Evolutionary conservation across 2,329 filamentous ascomycete genomes (phyloP), one percentile per base, ranked within the genome.

Genomic region (Botrytis hyacinthi): DNA sequence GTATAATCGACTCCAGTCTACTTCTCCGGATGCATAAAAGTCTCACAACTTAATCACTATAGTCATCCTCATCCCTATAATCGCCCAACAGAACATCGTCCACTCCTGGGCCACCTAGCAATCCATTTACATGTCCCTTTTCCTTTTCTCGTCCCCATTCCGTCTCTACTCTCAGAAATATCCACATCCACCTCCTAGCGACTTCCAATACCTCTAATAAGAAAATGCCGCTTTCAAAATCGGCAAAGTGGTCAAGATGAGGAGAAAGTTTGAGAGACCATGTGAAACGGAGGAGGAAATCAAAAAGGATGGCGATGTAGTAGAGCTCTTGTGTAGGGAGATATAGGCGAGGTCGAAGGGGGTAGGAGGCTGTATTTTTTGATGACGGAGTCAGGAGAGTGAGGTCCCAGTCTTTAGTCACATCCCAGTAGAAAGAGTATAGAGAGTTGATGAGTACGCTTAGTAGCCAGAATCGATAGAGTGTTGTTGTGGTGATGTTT

Each of bases 361-460:
- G 96, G 81, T 72, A 67, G 20, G 69, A 29, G 42, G 70, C 42
- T 37, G 54, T 51, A n/a, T 68, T 62, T 29, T 48, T 62, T 22
- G 73, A n/a, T 66, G 63, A 57, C 8, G 74, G 76, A 4, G 91
- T 89, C 80, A 98, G 93, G 22, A 98, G 86, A 0, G 92, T 93
- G 75, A 99, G 86, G 80, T 98, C 96, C 96, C 96, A 99, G 85
- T 99, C 96, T 84, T 95, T 96, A 72, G 93, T 88, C 44, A 98
- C 90, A 80, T 99, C 96, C 96, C 96, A 99, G 86, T 96, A 99
- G 85, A 98, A 98, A n/a, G 92, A 94, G 84, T 97, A 99, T 62
- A 92, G 85, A 22, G 93, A 97, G 82, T 99, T 98, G 78, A 96
- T 80, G 48, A 94, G 84, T 44, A 93, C 92, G 61, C 92, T 92